These are phyloP conservation scores for Inonotus obliquus DNA, from an alignment of 1,284 basidiomycete genomes.

Conservation along the genomic window DNA sequence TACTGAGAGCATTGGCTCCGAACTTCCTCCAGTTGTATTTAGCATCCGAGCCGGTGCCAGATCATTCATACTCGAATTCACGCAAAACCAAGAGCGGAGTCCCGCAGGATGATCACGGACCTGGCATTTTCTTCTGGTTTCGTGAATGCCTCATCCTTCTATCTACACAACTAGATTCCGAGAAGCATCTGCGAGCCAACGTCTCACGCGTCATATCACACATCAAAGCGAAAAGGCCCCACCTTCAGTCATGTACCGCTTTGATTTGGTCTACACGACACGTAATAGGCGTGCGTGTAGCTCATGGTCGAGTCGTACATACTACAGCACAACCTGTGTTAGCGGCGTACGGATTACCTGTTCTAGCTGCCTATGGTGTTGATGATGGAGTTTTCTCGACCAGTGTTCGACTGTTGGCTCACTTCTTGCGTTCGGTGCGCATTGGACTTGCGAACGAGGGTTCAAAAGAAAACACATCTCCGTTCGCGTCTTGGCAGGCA, in stretches of 20 bases:
- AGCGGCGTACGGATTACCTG: constrained; percentile 1
- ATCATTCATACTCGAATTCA: too few relatives aligned
- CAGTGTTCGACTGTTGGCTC: not conserved
- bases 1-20: not conserved
- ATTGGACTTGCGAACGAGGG: not conserved
- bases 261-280: constrained; percentile 7
- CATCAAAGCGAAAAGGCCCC: not conserved
- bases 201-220: not conserved
- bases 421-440: not conserved
- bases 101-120: not conserved
- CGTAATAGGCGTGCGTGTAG: not conserved
- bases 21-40: not conserved
- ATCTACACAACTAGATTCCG: not conserved
- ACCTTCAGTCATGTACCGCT: not conserved
- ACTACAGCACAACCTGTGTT: not conserved
- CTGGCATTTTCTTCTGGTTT: not conserved
- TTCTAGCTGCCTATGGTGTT: constrained; percentile 1
- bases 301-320: not conserved
- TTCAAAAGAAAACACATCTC: not conserved
- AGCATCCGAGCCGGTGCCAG: not conserved
- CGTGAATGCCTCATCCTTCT: not conserved
- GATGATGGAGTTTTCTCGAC: not conserved
- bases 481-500: not conserved
- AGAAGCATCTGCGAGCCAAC: not conserved
- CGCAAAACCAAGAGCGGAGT: not conserved